Conservation (phyloP, 257 asterid genomes). For the Solanum paucissectum region DNA sequence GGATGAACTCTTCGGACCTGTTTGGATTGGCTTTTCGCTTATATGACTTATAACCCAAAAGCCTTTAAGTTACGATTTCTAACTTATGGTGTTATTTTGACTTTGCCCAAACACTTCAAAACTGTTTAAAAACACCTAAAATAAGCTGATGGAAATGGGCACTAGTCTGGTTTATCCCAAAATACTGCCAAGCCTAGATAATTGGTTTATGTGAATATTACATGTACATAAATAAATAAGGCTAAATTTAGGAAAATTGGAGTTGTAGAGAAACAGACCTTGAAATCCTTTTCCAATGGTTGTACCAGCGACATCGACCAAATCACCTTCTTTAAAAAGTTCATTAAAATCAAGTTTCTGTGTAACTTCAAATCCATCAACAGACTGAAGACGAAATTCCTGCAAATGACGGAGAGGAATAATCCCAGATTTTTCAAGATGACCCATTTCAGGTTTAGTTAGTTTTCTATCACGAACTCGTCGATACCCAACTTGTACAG, state of each 20-base stretch:
- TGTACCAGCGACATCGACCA: slow-evolving; percentile 86
- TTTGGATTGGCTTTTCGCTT: no score
- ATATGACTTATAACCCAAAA: no score
- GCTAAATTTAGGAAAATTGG: neutral
- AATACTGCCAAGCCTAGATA: neutral
- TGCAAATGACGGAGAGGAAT: slow-evolving; percentile 85
- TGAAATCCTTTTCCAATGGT: slow-evolving; percentile 94
- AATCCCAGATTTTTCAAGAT: slow-evolving; percentile 74
- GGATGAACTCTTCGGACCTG: neutral
- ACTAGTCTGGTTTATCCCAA: neutral
- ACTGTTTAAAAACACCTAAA: no score
- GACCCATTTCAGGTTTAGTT: slow-evolving; percentile 92
- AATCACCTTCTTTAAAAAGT: slow-evolving; percentile 72
- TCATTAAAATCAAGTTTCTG: slow-evolving; percentile 51
- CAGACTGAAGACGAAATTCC: slow-evolving; percentile 59
- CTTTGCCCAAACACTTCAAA: no score
- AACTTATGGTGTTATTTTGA: no score
- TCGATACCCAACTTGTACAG: slow-evolving; percentile 90
- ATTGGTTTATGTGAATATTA: neutral
- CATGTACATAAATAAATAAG: neutral
- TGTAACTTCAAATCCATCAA: slow-evolving; percentile 74
- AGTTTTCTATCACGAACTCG: slow-evolving; percentile 70
- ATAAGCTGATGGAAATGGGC: no score
- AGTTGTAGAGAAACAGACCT: slow-evolving; percentile 19
- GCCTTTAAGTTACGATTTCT: no score